Evolutionary conservation across 371 early-diverging fungal species (phyloP).

Genomic region (Mucor plumbeus): DNA sequence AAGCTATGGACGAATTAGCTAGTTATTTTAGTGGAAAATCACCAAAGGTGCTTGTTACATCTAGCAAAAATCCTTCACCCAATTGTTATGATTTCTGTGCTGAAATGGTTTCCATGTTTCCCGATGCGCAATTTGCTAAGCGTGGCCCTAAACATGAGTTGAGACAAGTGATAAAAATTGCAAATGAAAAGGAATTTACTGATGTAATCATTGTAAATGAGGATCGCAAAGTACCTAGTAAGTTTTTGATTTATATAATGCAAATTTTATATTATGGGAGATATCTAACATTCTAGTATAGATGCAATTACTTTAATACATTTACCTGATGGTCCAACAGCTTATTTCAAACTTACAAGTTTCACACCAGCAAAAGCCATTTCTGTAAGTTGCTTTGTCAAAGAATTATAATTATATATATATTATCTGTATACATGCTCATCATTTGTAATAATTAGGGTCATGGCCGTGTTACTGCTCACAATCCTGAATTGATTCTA

Average conservation of each 20-base stretch:
- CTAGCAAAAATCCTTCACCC: slow-evolving; percentile 71
- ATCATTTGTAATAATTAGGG: slow-evolving; percentile 48
- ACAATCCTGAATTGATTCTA: slow-evolving; percentile 96
- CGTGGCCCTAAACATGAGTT: slow-evolving; percentile 88
- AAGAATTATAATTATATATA: background rate
- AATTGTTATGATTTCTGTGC: slow-evolving; percentile 81
- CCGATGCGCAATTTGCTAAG: slow-evolving; percentile 89
- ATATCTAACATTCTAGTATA: slow-evolving; percentile 28
- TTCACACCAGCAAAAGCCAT: slow-evolving; percentile 82
- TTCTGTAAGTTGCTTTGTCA: slow-evolving; percentile 46
- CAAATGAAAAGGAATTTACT: slow-evolving; percentile 88
- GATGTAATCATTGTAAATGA: slow-evolving; percentile 93
- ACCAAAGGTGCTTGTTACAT: slow-evolving; percentile 96
- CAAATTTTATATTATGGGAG: too few species aligned
- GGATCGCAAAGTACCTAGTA: slow-evolving; percentile 89
- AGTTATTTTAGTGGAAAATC: slow-evolving; percentile 85
- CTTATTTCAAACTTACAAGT: slow-evolving; percentile 91
- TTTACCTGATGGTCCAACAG: slow-evolving; percentile 96
- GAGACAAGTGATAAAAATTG: slow-evolving; percentile 89
- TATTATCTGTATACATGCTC: too few species aligned
- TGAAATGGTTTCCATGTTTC: slow-evolving; percentile 91
- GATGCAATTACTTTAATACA: slow-evolving; percentile 93
- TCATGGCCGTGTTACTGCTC: slow-evolving; percentile 83
- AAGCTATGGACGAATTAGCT: slow-evolving; percentile 93
- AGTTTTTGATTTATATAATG: slow-evolving; percentile 22